Evolutionary conservation across 805 yeast genomes (phyloP), one percentile per base, ranked within the genome.

Genomic region (Candida maris): DNA sequence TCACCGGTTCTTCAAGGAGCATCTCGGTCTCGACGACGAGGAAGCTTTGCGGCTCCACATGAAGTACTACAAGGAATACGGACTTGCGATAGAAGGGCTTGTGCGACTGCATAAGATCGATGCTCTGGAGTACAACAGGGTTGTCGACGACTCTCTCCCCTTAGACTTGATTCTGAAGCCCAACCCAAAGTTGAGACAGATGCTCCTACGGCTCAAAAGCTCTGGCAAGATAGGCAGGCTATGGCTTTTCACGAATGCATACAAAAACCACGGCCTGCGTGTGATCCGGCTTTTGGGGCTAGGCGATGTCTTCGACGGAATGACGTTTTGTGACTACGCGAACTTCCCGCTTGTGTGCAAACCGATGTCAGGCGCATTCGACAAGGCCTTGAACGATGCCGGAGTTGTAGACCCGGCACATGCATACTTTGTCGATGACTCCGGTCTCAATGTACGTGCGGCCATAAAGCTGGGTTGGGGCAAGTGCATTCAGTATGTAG

Each of bases 221-320:
- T 38, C 59, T 9, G 68, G 75, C 1, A 74, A 77, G 44, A 77
- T 81, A 39, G 81, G 79, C 50, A 71, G 80, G 52, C 65, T 91
- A 45, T 91, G 98, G 98, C 71, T 93, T 29, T 84, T 87, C 53
- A 91, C 98, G 4, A 91, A 91, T 58, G 97, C 98, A 2, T 91
- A 91, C 64, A 80, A 81, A 56, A 87, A 78, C 52, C 98, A 91
- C 61, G 98, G 91, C 0, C 51, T 79, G 30, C 70, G 97, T 33
- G 95, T 87, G 20, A 70, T 88, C 14, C 71, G 79, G 28, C 67
- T 91, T 32, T 66, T 91, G 32, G 97, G 96, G 2, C 59, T 91
- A 19, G 97, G 91, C n/a, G 96, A 89, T 57, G 56, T 87, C 37
- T 89, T 93, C 56, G 97, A 91, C 47, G 98, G 98, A 0, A 71